A percentile compares a stretch with the other conserved stretches of the same genome.
phyloP scores from a whole-genome alignment of 129 eudicot species.

The Flaveria brownii region DNA sequence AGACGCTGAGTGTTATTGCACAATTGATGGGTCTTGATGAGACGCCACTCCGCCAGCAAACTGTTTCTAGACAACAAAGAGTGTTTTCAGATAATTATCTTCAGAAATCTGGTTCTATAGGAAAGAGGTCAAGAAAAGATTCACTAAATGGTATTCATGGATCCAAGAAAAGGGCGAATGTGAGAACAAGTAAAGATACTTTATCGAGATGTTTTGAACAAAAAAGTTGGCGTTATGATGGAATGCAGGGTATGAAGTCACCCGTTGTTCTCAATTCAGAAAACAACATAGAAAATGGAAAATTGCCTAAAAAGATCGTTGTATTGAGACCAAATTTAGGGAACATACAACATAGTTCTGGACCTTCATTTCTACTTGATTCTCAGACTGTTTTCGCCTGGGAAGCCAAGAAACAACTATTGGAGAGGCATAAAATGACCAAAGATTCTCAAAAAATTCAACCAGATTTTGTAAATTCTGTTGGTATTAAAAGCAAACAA shows the following conservation, averaged over 20 bases:
- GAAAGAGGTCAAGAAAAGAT: slow-evolving; percentile 40
- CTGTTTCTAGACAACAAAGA: slow-evolving; percentile 27
- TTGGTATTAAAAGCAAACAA: slow-evolving; percentile 27
- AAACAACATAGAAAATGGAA: slow-evolving; percentile 8
- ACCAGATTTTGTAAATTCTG: slow-evolving; percentile 23
- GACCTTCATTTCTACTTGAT: slow-evolving; percentile 23
- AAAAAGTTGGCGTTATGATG: background rate
- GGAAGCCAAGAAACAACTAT: slow-evolving; percentile 41
- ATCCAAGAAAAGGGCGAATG: slow-evolving; percentile 30
- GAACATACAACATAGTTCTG: slow-evolving; percentile 17
- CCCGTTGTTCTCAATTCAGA: background rate
- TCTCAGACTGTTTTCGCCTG: slow-evolving; percentile 21
- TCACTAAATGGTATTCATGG: slow-evolving; percentile 4
- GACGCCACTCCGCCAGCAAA: slow-evolving; percentile 24
- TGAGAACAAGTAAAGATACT: slow-evolving; percentile 11
- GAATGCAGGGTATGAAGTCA: slow-evolving; percentile 17
- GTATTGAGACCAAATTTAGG: slow-evolving; percentile 37
- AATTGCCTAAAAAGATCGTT: slow-evolving; percentile 16
- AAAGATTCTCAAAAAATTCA: slow-evolving; percentile 31
- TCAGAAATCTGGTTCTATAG: slow-evolving; percentile 51
- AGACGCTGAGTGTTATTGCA: slow-evolving; percentile 57
- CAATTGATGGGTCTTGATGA: slow-evolving; percentile 66
- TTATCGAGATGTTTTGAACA: background rate
- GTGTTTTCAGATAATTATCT: slow-evolving; percentile 66
- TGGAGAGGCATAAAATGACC: slow-evolving; percentile 39